These are phyloP conservation scores for Passalora sequoiae DNA, from an alignment of 2,329 filamentous ascomycete species.

Conservation along the genomic window DNA sequence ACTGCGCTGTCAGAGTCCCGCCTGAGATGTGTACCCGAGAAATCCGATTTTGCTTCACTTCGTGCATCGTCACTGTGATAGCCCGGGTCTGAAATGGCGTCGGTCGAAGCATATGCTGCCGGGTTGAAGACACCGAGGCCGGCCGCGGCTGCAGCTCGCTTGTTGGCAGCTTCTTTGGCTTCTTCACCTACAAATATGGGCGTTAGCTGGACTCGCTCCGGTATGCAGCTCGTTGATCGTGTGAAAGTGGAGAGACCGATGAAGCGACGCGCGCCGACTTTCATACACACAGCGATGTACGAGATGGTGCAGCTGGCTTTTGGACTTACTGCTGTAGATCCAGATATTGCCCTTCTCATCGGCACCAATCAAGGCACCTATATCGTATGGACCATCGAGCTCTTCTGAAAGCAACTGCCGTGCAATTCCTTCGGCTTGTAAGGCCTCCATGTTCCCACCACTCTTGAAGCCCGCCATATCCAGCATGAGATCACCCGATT, in stretches of 20 bases:
- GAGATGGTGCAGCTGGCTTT: too few relatives aligned
- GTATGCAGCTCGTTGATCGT: too few relatives aligned
- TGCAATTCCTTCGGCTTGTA: slow-evolving; percentile 88
- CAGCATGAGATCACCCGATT: slow-evolving; percentile 89
- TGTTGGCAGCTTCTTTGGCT: slow-evolving; percentile 81
- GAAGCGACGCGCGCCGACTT: too few relatives aligned
- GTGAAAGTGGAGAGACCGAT: too few relatives aligned
- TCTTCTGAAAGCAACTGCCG: slow-evolving; percentile 89
- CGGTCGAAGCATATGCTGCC: slow-evolving; percentile 56
- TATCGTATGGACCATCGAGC: slow-evolving; percentile 90
- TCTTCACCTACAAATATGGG: too few relatives aligned
- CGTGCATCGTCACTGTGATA: slow-evolving; percentile 82
- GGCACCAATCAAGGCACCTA: slow-evolving; percentile 88
- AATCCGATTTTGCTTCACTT: slow-evolving; percentile 46
- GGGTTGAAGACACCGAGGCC: slow-evolving; percentile 49
- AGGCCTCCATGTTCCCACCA: slow-evolving; percentile 85
- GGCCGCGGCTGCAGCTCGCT: slow-evolving; percentile 41
- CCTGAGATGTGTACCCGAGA: slow-evolving; percentile 51
- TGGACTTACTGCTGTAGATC: slow-evolving; percentile 99
- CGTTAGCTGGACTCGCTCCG: too few relatives aligned
- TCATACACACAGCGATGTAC: too few relatives aligned
- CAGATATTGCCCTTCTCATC: slow-evolving; percentile 96
- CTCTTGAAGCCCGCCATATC: slow-evolving; percentile 98
- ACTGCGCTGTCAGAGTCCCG: slow-evolving; percentile 67
- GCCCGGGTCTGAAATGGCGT: slow-evolving; percentile 85